Percentiles rank a stretch among this genome's conserved stretches.
phyloP scores from a whole-genome alignment of 2,329 filamentous ascomycete genomes.

The Chaetoscypha palmicola region DNA sequence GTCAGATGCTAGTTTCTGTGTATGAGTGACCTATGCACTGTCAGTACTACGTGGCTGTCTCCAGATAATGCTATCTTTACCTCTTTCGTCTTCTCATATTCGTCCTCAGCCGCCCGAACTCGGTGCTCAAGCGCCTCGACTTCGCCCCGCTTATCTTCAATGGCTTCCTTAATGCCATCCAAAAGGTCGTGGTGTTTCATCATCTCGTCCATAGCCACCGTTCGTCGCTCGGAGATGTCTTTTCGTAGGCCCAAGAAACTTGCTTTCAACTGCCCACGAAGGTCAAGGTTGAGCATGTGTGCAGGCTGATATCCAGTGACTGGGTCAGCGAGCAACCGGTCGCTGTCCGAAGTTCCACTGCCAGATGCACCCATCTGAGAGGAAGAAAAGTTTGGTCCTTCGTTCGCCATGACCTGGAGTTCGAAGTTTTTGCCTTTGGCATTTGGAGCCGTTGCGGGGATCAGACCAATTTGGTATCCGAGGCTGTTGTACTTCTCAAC shows the following conservation, averaged over 20 bases:
- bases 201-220: conserved; percentile 76
- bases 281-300: conserved; percentile 81
- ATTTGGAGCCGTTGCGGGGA: conserved; percentile 76
- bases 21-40: conserved; percentile 49
- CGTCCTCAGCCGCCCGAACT: conserved; percentile 80
- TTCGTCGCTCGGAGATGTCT: conserved; percentile 85
- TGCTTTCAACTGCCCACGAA: conserved; percentile 74
- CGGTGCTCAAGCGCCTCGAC: conserved; percentile 87
- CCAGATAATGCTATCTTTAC: conserved; percentile 28
- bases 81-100: conserved; percentile 91
- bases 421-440: conserved; percentile 83
- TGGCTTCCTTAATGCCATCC: conserved; percentile 90
- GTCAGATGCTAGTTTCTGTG: conserved; percentile 82
- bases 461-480: conserved; percentile 87
- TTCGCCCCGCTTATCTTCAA: conserved; percentile 90
- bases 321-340: conserved; percentile 74
- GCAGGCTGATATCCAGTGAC: conserved; percentile 84
- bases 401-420: conserved; percentile 72
- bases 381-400: conserved; percentile 67
- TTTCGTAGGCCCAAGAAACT: conserved; percentile 74
- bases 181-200: conserved; percentile 92
- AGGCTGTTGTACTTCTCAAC: conserved; percentile 91
- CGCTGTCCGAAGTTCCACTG: conserved; percentile 43
- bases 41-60: conserved; percentile 9
- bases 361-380: conserved; percentile 41